A percentile compares a stretch with the other conserved stretches of the same genome.
Evolutionary conservation across 768 basidiomycete species (phyloP).

Genomic region (Kwoniella sp.): DNA sequence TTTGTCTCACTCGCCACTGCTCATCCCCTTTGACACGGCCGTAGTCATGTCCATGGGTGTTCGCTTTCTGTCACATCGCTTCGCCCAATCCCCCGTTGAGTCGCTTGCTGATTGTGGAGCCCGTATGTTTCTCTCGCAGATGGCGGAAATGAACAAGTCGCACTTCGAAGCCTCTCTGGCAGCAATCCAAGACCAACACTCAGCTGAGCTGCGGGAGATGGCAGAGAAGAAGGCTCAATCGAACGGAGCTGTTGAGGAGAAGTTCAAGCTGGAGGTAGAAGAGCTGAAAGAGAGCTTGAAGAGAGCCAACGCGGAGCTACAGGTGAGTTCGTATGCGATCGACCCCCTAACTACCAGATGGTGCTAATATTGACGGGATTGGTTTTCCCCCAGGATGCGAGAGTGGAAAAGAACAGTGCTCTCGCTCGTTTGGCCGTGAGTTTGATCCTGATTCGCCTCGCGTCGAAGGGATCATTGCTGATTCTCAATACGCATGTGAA

Average conservation of each 20-base stretch:
- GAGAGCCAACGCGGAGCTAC: conserved; percentile 15
- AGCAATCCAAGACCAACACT: conserved; percentile 28
- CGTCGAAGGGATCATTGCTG: background rate
- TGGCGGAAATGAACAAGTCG: conserved; percentile 46
- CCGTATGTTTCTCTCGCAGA: conserved; percentile 13
- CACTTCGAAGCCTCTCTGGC: conserved; percentile 35
- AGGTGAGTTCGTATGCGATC: too few relatives aligned
- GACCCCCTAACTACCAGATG: too few relatives aligned
- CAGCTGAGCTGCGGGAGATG: background rate
- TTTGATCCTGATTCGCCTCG: too few relatives aligned
- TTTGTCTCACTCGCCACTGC: too few relatives aligned
- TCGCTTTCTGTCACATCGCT: too few relatives aligned
- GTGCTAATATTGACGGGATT: background rate
- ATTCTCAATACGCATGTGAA: background rate
- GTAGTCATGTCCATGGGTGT: too few relatives aligned
- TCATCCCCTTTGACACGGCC: too few relatives aligned
- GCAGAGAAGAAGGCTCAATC: conserved; percentile 15
- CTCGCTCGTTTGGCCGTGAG: conserved; percentile 25
- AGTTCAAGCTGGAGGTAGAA: conserved; percentile 17
- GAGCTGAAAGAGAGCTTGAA: conserved; percentile 22
- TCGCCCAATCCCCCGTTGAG: too few relatives aligned
- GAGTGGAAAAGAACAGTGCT: conserved; percentile 30
- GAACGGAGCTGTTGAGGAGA: background rate
- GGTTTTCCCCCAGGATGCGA: conserved; percentile 26
- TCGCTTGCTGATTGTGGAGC: background rate